These are phyloP conservation scores for Globisporangium polare DNA, from an alignment of 352 stramenopile species.

Conservation along the genomic window DNA sequence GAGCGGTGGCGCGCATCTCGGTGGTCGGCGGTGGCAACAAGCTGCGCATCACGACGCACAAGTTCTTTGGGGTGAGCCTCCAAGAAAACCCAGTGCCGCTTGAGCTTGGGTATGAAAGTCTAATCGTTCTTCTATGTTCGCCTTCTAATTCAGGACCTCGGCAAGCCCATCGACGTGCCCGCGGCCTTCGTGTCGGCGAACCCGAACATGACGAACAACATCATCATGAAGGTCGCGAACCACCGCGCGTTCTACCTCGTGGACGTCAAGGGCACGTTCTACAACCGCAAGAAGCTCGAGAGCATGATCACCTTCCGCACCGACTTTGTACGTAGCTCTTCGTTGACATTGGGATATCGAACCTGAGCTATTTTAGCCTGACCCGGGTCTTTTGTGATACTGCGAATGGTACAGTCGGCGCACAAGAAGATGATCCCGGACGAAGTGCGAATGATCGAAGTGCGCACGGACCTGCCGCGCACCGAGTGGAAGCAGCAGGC, in stretches of 20 bases:
- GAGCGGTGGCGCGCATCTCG: constrained; percentile 74
- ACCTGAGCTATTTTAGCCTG: not conserved
- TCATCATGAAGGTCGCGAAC: constrained; percentile 80
- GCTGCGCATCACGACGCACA: constrained; percentile 83
- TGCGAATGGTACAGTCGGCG: constrained; percentile 32
- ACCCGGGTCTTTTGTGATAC: not conserved
- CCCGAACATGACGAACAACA: constrained; percentile 83
- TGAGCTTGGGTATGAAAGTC: not conserved
- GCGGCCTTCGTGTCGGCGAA: constrained; percentile 67
- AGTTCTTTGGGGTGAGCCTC: constrained; percentile 71
- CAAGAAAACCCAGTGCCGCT: not conserved
- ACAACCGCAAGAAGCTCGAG: constrained; percentile 85
- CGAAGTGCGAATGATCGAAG: constrained; percentile 47
- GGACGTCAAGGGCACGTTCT: constrained; percentile 75
- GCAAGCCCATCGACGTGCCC: constrained; percentile 60
- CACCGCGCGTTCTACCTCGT: constrained; percentile 77
- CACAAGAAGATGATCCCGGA: constrained; percentile 68
- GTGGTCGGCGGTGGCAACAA: constrained; percentile 74
- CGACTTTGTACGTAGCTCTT: constrained; percentile 49
- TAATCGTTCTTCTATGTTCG: not conserved
- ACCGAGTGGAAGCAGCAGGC: constrained; percentile 48
- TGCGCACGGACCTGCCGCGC: constrained; percentile 65
- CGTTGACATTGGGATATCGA: not conserved
- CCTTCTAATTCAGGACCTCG: constrained; percentile 40
- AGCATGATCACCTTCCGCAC: constrained; percentile 85